Base-by-base conservation (phyloP, 805 yeast genomes). In the Nakazawaea pomicola region DNA sequence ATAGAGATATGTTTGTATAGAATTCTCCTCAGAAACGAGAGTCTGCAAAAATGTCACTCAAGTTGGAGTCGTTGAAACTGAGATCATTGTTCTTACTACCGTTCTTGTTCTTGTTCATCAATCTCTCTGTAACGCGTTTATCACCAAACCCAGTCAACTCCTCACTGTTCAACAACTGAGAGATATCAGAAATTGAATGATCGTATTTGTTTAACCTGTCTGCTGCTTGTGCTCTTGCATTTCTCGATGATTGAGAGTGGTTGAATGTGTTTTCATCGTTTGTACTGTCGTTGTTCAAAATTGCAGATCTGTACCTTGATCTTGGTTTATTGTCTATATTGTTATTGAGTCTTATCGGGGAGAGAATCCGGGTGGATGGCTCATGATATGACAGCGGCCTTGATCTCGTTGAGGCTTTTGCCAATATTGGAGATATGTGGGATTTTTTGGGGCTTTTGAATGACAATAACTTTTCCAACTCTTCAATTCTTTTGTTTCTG, bases 401-500 rank as follows among this genome's bases (percentile, higher is more conserved):
- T 15, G 40, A 30, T 24, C 28, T 27, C 14, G 15, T n/a, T n/a
- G n/a, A n/a, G n/a, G n/a, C n/a, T n/a, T n/a, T n/a, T n/a, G n/a
- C n/a, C n/a, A n/a, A n/a, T n/a, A n/a, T n/a, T n/a, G n/a, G n/a
- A n/a, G n/a, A n/a, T n/a, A n/a, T n/a, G 14, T 15, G 36, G 8
- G 14, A 25, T 35, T 10, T 36, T 36, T 11, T 10, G n/a, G 30
- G 30, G 14, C 16, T n/a, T 18, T 24, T 38, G 14, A 24, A 21
- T 9, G 35, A 19, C 7, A 54, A 32, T 37, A 46, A 38, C 10
- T 28, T 25, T 40, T 62, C 62, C n/a, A 63, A 47, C 27, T 58
- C 61, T 35, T 45, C 44, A 5, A 61, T 57, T 9, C 52, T 47
- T 12, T 54, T 46, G 12, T 60, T 51, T 31, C 55, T 56, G 9